These are phyloP conservation scores for Codiaeum variegatum DNA, from an alignment of 441 rosid species.

Conservation along the genomic window DNA sequence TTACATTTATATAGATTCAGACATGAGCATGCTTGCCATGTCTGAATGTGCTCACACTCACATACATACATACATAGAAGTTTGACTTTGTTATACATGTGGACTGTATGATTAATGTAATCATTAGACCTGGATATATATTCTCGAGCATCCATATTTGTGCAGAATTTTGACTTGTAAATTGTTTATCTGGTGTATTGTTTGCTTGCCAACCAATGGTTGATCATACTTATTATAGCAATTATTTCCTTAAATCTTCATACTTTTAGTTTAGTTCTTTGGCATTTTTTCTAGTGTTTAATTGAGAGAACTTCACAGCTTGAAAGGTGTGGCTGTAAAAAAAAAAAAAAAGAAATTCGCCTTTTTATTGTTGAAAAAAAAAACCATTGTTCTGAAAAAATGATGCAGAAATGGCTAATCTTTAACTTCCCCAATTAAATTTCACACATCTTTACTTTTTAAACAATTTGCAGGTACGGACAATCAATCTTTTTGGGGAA, in stretches of 20 bases:
- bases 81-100: background rate
- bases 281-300: background rate
- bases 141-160: background rate
- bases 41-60: background rate
- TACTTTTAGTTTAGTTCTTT: background rate
- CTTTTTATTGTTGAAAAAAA: background rate
- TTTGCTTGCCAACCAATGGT: background rate
- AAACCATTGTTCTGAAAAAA: background rate
- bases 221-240: background rate
- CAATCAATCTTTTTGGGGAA: constrained; percentile 82
- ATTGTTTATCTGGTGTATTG: background rate
- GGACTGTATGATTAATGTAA: background rate
- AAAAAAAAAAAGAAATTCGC: background rate
- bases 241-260: background rate
- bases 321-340: background rate
- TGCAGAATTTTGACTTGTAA: constrained; percentile 8
- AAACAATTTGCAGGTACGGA: constrained; percentile 53
- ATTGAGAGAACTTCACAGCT: background rate
- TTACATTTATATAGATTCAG: background rate
- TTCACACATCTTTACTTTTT: constrained; percentile 2
- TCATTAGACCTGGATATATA: background rate
- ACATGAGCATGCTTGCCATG: background rate
- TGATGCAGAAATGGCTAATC: background rate
- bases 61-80: background rate
- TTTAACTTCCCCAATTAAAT: background rate